phyloP scores from a whole-genome alignment of 2,329 filamentous ascomycete genomes.

The Pyrenochaeta sp. region DNA sequence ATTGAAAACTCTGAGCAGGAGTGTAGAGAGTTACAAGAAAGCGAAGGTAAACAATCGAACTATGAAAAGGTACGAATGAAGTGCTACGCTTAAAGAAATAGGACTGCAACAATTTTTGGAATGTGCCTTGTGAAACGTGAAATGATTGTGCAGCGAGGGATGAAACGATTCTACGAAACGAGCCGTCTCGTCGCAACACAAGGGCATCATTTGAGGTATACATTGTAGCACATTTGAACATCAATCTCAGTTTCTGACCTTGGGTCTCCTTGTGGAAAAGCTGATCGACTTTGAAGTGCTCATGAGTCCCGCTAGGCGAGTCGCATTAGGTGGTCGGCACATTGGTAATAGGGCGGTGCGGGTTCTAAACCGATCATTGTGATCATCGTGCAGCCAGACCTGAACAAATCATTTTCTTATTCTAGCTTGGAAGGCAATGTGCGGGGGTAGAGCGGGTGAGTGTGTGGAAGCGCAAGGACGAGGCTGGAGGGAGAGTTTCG shows the following conservation, averaged over 20 bases:
- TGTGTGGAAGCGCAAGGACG: neutral
- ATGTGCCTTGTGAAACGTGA: constrained; percentile 32
- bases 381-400: neutral
- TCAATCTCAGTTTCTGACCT: neutral
- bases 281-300: neutral
- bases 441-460: neutral
- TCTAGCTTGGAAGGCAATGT: neutral
- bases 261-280: too few relatives aligned
- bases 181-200: constrained; percentile 6
- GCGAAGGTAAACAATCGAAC: neutral
- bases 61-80: neutral
- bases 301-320: neutral
- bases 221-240: neutral
- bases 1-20: constrained; percentile 1
- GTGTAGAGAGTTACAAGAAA: neutral
- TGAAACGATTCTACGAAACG: constrained; percentile 33
- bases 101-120: neutral
- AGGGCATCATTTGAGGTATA: neutral
- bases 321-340: neutral
- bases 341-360: neutral
- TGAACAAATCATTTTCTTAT: neutral
- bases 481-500: neutral
- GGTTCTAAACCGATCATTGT: neutral
- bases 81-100: neutral
- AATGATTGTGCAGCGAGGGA: constrained; percentile 22